Conservation (phyloP, 2,329 filamentous ascomycete species). For the Phaeophleospora eucalypticola region DNA sequence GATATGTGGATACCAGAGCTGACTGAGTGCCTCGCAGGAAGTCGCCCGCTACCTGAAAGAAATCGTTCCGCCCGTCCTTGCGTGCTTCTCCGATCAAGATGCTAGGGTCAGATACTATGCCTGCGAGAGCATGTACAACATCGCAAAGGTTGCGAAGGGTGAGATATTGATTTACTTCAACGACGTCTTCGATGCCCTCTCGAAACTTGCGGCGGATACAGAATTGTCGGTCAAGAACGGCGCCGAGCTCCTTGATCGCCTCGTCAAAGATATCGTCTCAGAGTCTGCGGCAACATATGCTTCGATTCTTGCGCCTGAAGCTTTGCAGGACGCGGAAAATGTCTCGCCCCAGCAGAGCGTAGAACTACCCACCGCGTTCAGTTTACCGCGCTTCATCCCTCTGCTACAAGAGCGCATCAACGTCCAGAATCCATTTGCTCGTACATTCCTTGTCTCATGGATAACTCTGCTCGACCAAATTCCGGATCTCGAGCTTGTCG, state of each 20-base stretch:
- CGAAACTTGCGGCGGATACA: slow-evolving; percentile 93
- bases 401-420: slow-evolving; percentile 90
- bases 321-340: slow-evolving; percentile 42
- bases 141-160: slow-evolving; percentile 97
- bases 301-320: slow-evolving; percentile 65
- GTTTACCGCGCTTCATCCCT: slow-evolving; percentile 83
- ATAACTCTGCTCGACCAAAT: slow-evolving; percentile 93
- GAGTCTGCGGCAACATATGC: slow-evolving; percentile 94
- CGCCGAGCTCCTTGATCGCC: slow-evolving; percentile 85
- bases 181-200: slow-evolving; percentile 93
- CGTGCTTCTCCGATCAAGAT: slow-evolving; percentile 98
- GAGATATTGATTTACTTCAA: slow-evolving; percentile 98
- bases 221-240: slow-evolving; percentile 98
- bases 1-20: slow-evolving; percentile 9
- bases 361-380: slow-evolving; percentile 82
- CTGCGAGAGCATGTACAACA: slow-evolving; percentile 99
- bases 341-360: slow-evolving; percentile 32
- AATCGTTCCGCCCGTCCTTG: slow-evolving; percentile 92
- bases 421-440: slow-evolving; percentile 89
- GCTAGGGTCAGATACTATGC: slow-evolving; percentile 95
- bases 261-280: slow-evolving; percentile 93
- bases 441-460: slow-evolving; percentile 94
- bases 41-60: slow-evolving; percentile 86
- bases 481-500: slow-evolving; percentile 89
- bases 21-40: slow-evolving; percentile 59